These are phyloP conservation scores for Dactylellina leptospora DNA, from an alignment of 2,329 filamentous ascomycete genomes.

Conservation along the genomic window DNA sequence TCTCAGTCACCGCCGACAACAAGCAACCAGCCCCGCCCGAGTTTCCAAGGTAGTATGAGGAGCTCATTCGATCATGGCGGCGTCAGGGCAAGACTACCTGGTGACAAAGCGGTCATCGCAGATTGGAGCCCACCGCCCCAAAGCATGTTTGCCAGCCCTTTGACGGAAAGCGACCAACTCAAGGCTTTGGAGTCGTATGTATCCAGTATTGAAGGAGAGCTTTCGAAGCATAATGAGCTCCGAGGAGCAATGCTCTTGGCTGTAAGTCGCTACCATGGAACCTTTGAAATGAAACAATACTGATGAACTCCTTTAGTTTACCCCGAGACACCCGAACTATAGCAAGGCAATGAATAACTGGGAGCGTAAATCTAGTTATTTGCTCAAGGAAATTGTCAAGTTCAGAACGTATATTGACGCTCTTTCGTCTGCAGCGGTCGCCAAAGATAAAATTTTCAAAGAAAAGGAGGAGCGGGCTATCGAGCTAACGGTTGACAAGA, in stretches of 20 bases:
- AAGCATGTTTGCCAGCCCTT: constrained; percentile 83
- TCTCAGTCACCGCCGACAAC: constrained; percentile 56
- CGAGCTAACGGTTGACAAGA: constrained; percentile 25
- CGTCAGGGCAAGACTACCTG: constrained; percentile 75
- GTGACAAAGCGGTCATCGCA: constrained; percentile 81
- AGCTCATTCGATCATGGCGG: constrained; percentile 71
- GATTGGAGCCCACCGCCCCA: constrained; percentile 91
- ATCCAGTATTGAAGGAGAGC: constrained; percentile 81
- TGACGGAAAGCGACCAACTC: constrained; percentile 83
- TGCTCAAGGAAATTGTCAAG: constrained; percentile 93
- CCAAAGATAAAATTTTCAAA: constrained; percentile 75
- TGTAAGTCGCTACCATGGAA: constrained; percentile 31
- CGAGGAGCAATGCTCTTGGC: constrained; percentile 86
- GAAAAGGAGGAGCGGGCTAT: constrained; percentile 60
- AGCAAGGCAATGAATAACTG: constrained; percentile 91
- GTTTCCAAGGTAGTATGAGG: constrained; percentile 57
- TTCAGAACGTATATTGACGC: constrained; percentile 94
- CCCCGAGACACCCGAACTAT: constrained; percentile 81
- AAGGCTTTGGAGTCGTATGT: constrained; percentile 80
- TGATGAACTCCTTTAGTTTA: constrained; percentile 68
- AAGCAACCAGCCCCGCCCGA: constrained; percentile 54
- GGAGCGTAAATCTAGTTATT: constrained; percentile 92
- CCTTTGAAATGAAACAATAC: background rate
- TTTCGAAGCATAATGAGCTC: constrained; percentile 86
- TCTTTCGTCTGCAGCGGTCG: constrained; percentile 73